These are phyloP conservation scores for Leptodermis oblonga DNA, from an alignment of 257 asterid species.

Conservation along the genomic window DNA sequence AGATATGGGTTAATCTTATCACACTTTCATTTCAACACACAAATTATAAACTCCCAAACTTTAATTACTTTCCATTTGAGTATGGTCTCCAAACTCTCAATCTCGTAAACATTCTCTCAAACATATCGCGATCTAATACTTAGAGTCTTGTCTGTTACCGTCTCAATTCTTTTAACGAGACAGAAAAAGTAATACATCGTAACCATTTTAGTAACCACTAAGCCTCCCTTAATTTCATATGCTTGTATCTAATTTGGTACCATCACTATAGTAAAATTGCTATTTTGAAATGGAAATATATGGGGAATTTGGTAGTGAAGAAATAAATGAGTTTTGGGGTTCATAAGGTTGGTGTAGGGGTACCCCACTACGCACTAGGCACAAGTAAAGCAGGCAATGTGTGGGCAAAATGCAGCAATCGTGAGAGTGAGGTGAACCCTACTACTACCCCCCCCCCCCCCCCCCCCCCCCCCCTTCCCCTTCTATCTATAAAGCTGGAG, in stretches of 20 bases:
- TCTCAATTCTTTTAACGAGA: no score
- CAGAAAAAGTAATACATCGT: no score
- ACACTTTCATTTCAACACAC: constrained; percentile 24
- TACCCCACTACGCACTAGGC: constrained; percentile 49
- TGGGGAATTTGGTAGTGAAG: background rate
- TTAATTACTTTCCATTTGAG: background rate
- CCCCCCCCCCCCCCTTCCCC: constrained; percentile 14
- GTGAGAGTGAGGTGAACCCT: constrained; percentile 41
- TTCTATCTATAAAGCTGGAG: constrained; percentile 35
- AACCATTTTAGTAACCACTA: no score
- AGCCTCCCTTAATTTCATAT: no score
- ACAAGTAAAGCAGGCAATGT: constrained; percentile 37
- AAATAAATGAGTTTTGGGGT: background rate
- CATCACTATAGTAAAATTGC: no score
- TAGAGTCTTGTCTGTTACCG: no score
- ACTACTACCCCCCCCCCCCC: constrained; percentile 17
- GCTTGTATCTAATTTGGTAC: no score
- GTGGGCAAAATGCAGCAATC: constrained; percentile 29
- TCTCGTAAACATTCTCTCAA: no score
- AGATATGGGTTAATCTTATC: constrained; percentile 50
- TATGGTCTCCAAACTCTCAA: no score
- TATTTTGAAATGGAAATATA: no score
- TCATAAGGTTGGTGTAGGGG: constrained; percentile 5
- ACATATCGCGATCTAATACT: no score
- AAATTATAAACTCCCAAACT: background rate